phyloP scores from a whole-genome alignment of 2,329 filamentous ascomycete genomes.

The Amauroascus niger region DNA sequence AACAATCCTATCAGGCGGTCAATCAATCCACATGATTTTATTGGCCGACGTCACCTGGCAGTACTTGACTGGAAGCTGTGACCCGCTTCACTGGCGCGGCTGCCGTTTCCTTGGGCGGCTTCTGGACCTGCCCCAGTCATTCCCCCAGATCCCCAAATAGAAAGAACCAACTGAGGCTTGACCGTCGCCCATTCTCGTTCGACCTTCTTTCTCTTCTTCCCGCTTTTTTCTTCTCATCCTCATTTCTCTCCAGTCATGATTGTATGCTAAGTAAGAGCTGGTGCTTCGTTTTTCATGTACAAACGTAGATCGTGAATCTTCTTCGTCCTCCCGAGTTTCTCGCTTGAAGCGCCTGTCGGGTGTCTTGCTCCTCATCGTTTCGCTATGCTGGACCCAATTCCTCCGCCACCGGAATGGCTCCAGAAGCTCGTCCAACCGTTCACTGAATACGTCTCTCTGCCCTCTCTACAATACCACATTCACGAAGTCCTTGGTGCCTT shows the following conservation, averaged over 20 bases:
- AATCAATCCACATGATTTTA: neutral
- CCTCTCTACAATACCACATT: slow-evolving; percentile 50
- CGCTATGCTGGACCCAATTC: slow-evolving; percentile 38
- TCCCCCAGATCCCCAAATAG: too few relatives aligned
- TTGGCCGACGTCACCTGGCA: slow-evolving; percentile 6
- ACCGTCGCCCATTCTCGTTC: too few relatives aligned
- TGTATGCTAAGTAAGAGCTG: too few relatives aligned
- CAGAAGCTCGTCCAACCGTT: slow-evolving; percentile 41
- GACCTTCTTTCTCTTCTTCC: too few relatives aligned
- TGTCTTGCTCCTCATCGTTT: neutral
- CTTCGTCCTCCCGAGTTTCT: too few relatives aligned
- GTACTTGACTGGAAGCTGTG: neutral
- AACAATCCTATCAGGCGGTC: slow-evolving; percentile 12
- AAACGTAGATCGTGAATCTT: too few relatives aligned
- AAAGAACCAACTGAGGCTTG: too few relatives aligned
- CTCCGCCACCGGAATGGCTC: slow-evolving; percentile 44
- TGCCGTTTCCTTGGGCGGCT: neutral
- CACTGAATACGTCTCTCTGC: slow-evolving; percentile 43
- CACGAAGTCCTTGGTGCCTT: slow-evolving; percentile 53
- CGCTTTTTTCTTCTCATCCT: too few relatives aligned
- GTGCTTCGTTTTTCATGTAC: too few relatives aligned
- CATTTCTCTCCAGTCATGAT: too few relatives aligned
- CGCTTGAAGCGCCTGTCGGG: too few relatives aligned
- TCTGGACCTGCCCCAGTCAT: neutral
- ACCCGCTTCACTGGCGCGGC: neutral